Base-by-base conservation (phyloP, 2,329 filamentous ascomycete genomes). In the Xylaria sp. region DNA sequence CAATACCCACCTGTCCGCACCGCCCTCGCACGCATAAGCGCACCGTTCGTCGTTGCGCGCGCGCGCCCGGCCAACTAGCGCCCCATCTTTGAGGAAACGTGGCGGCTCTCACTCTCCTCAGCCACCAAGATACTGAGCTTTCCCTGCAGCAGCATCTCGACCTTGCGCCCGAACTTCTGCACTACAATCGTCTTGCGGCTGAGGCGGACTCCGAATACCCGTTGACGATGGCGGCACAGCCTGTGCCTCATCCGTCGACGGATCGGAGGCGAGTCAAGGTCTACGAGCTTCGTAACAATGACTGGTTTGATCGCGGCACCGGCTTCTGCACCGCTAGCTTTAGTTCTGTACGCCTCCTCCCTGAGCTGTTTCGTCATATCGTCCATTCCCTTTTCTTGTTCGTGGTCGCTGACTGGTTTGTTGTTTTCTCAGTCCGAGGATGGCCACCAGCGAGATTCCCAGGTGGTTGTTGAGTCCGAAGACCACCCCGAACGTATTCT, bases 221-320 rank as follows among this genome's bases (percentile, higher is more conserved):
- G 80, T 84, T 85, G 88, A 90, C 89, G 85, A 91, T 91, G 89
- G 82, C 82, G 82, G 89, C 89, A 88, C 88, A 90, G 84, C 82
- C 84, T 76, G 88, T 90, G 88, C 88, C 88, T 88, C 88, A 89
- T 87, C 87, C 86, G 83, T 83, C 85, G 80, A 86, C 86, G 81
- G 88, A 90, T 77, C 89, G 86, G 83, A 89, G 88, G 81, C 88
- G 96, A 86, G 96, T 98, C 82, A 99, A 99, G 86, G 96, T 99
- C 80, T 99, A 99, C 82, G 96, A 98, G 85, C 88, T 99, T 77
- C 93, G 93, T 81, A 94, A 97, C 83, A 97, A 97, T 87, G 96
- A 98, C 89, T 99, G 96, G 96, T 97, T 95, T 80, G 96, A 99
- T 83, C 88, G 95, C 77, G 96, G 96, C 72, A 99, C 96, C 57